Percentiles rank a stretch among this genome's conserved stretches.
These are phyloP conservation scores for Trapa bicornis DNA, from an alignment of 345 rosid species.

Conservation along the genomic window DNA sequence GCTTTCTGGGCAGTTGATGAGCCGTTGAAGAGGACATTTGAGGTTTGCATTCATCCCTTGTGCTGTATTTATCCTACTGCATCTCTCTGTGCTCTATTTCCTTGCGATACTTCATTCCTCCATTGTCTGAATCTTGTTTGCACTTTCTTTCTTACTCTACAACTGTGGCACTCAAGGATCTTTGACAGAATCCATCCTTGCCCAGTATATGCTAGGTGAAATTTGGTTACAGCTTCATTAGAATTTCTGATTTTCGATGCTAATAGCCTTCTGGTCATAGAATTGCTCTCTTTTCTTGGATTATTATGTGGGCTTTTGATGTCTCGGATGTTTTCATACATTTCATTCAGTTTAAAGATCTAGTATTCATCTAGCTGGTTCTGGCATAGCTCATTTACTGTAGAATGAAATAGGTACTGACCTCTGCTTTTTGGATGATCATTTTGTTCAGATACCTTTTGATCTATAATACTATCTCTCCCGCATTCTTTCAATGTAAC, in stretches of 20 bases:
- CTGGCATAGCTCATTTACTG: too few species aligned
- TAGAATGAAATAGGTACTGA: too few species aligned
- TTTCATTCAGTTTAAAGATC: too few species aligned
- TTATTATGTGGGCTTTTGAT: too few species aligned
- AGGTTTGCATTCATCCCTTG: constrained; percentile 28
- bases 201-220: background rate
- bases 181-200: constrained; percentile 6
- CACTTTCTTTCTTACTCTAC: background rate
- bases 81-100: background rate
- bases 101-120: background rate
- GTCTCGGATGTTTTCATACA: too few species aligned
- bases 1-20: constrained; percentile 40
- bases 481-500: background rate
- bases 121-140: background rate
- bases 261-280: background rate
- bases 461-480: too few species aligned
- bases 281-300: too few species aligned
- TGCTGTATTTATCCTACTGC: background rate
- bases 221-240: background rate
- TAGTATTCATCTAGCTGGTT: too few species aligned
- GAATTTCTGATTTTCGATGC: background rate
- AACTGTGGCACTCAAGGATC: constrained; percentile 1
- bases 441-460: too few species aligned
- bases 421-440: too few species aligned
- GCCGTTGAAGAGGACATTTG: constrained; percentile 36